phyloP scores from a whole-genome alignment of 768 basidiomycete species.

The Lactifluus subvellereus region DNA sequence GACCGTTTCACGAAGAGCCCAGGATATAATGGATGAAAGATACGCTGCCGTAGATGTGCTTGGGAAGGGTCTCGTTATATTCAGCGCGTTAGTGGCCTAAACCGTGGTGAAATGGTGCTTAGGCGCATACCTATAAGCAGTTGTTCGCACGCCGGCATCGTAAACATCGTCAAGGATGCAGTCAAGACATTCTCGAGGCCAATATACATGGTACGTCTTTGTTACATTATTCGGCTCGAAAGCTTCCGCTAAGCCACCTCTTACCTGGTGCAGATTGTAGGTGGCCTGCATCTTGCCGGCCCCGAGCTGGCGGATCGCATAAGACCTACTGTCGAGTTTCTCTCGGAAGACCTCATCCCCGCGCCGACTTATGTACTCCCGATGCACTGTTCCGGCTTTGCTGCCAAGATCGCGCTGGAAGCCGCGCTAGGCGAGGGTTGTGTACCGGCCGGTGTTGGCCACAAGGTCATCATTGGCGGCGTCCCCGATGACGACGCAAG shows the following conservation, averaged over 20 bases:
- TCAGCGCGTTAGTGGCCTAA: slow-evolving; percentile 61
- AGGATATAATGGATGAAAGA: slow-evolving; percentile 82
- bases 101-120: background rate
- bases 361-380: slow-evolving; percentile 67
- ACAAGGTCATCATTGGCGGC: slow-evolving; percentile 53
- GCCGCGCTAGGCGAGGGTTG: slow-evolving; percentile 65
- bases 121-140: slow-evolving; percentile 27
- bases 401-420: slow-evolving; percentile 66
- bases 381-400: slow-evolving; percentile 82
- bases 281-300: slow-evolving; percentile 78
- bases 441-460: slow-evolving; percentile 73
- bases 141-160: slow-evolving; percentile 78
- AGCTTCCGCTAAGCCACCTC: background rate
- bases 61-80: slow-evolving; percentile 78
- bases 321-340: slow-evolving; percentile 62
- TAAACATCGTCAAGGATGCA: slow-evolving; percentile 75
- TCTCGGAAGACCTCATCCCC: slow-evolving; percentile 54
- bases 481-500: slow-evolving; percentile 37
- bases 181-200: slow-evolving; percentile 56
- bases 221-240: background rate
- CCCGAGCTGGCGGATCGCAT: slow-evolving; percentile 60
- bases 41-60: slow-evolving; percentile 70
- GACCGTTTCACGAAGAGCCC: background rate
- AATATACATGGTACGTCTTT: slow-evolving; percentile 57
- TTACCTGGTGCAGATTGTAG: slow-evolving; percentile 50